Conservation (phyloP, 192 early-diverging fungal genomes). For the Coemansia sp. region DNA sequence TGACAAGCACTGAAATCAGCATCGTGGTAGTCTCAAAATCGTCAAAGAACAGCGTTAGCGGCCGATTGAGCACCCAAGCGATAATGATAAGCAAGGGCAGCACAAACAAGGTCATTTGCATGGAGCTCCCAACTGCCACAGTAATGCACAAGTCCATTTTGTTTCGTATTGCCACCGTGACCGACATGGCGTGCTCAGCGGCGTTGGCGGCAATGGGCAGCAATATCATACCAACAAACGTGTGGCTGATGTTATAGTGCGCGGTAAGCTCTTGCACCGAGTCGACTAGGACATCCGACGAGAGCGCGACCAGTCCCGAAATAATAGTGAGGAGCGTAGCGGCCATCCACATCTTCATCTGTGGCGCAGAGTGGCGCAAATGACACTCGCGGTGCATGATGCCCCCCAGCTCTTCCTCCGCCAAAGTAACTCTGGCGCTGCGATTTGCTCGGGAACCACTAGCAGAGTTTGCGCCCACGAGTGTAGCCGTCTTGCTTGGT, state of each 20-base stretch:
- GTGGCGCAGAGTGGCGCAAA: slow-evolving; percentile 45
- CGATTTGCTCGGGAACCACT: neutral
- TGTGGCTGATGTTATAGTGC: slow-evolving; percentile 68
- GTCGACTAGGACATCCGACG: slow-evolving; percentile 81
- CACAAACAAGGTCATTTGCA: slow-evolving; percentile 87
- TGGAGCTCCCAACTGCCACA: slow-evolving; percentile 78
- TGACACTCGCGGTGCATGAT: slow-evolving; percentile 9
- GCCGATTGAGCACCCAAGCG: slow-evolving; percentile 76
- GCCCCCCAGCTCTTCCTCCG: neutral
- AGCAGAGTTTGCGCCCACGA: neutral
- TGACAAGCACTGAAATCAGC: slow-evolving; percentile 86
- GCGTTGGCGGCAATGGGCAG: slow-evolving; percentile 91
- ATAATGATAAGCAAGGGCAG: slow-evolving; percentile 74
- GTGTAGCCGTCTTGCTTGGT: slow-evolving; percentile 5
- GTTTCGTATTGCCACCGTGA: slow-evolving; percentile 84
- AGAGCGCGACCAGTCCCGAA: slow-evolving; percentile 74
- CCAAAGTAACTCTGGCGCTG: neutral
- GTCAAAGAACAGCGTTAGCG: slow-evolving; percentile 82
- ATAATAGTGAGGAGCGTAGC: slow-evolving; percentile 60
- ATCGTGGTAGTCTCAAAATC: slow-evolving; percentile 82
- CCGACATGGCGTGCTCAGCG: slow-evolving; percentile 84
- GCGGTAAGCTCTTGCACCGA: slow-evolving; percentile 59
- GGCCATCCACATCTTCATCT: slow-evolving; percentile 63
- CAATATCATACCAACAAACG: slow-evolving; percentile 92
- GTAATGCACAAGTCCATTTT: slow-evolving; percentile 85